Evolutionary conservation across 2,329 filamentous ascomycete genomes (phyloP), one percentile per base, ranked within the genome.

Genomic region (Samsoniella hepiali): DNA sequence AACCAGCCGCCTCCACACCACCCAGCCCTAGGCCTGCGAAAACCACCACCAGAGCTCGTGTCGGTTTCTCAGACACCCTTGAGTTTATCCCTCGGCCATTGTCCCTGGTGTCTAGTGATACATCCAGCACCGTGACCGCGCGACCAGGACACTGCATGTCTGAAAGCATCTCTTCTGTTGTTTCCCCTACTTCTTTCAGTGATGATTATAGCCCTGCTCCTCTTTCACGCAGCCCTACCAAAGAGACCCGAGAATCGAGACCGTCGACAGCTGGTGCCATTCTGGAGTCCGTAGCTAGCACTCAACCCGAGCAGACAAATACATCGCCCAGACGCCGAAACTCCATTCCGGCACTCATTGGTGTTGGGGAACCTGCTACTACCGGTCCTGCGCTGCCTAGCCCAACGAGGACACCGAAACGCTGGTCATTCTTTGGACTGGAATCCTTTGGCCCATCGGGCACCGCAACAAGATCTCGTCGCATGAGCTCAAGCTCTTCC

Each of bases 51-150:
- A 84, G 87, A 65, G 84, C 87, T 49, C 82, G 90, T 13, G 92
- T 96, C 53, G 91, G 90, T 1, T 96, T 96, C 71, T 92, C 91
- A 1, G 92, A 96, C 67, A 90, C 86, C 11, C 81, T 96, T 34
- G 91, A 96, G 73, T 93, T 90, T 66, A 93, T 93, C 69, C 90
- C 90, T 5, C 85, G 91, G 11, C 93, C 93, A 0, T 77, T 96
- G 22, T 97, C 93, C 2, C 81, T 93, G 27, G 87, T 96, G 15
- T 96, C 92, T 1, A 93, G 88, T 27, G 92, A 95, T 72, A 92
- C 91, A 0, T 89, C 91, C 53, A 93, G 88, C 71, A 95, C 90
- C 3, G 78, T 86, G 61, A 92, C 91, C 0, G 82, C 88, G 22
- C 84, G 87, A 32, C 83, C 83, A 3, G 85, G 87, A 5, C 91